phyloP scores from a whole-genome alignment of 371 early-diverging fungal genomes.

The Parasitella parasitica region DNA sequence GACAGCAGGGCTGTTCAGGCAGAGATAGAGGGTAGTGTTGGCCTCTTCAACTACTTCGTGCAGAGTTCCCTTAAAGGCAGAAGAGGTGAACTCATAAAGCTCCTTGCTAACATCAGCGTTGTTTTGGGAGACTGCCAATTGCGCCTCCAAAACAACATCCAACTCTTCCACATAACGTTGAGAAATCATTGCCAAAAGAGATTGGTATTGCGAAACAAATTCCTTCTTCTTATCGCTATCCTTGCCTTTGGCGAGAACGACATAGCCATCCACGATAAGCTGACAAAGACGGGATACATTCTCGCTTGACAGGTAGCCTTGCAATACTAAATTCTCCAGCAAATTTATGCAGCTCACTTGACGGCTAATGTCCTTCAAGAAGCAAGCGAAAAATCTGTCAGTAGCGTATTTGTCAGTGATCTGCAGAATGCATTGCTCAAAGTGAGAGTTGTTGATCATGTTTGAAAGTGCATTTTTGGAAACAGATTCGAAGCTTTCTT shows the following conservation, averaged over 20 bases:
- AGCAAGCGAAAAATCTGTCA: conserved; percentile 50
- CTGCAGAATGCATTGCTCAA: conserved; percentile 36
- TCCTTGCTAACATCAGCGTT: conserved; percentile 31
- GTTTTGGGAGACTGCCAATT: conserved; percentile 29
- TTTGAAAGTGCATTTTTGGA: conserved; percentile 43
- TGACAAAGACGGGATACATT: conserved; percentile 45
- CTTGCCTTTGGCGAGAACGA: conserved; percentile 26
- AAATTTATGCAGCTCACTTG: conserved; percentile 33
- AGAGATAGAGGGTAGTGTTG: conserved; percentile 70
- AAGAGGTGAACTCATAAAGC: conserved; percentile 60
- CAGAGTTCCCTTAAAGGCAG: conserved; percentile 63
- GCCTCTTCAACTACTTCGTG: conserved; percentile 66
- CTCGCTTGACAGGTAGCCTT: conserved; percentile 43
- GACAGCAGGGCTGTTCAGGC: conserved; percentile 66
- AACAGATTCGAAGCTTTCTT: conserved; percentile 48
- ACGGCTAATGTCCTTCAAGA: conserved; percentile 32
- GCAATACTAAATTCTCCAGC: conserved; percentile 41
- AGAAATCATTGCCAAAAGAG: conserved; percentile 53
- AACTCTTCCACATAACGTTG: conserved; percentile 58
- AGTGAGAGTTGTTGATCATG: conserved; percentile 31
- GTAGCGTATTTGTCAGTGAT: conserved; percentile 55
- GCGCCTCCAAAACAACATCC: conserved; percentile 50
- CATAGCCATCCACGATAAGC: conserved; percentile 42
- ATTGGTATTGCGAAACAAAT: conserved; percentile 33
- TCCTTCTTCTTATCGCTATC: conserved; percentile 21